Base-by-base conservation (phyloP, 2,329 filamentous ascomycete species). In the Ceratocystis huliohia region DNA sequence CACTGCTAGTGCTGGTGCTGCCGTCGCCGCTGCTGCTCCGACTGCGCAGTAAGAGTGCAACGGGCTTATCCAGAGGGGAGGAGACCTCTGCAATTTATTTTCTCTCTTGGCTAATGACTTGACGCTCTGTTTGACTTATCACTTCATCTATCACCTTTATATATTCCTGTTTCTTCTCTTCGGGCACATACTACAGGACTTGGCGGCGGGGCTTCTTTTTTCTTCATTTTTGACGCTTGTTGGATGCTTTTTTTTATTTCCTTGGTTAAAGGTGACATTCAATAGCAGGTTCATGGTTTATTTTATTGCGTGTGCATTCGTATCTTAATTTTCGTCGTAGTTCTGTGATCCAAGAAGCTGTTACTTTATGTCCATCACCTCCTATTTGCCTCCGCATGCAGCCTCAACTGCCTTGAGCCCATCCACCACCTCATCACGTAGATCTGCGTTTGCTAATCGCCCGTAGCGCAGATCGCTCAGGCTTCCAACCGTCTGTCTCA, bases 401-500 rank as follows among this genome's bases (percentile, higher is more conserved):
- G 57, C 41, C 22, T 66, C 64, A 44, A 91, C 78, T 69, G 81
- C 80, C 69, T 79, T 77, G 45, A 94, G 77, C 5, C 86, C 86
- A 61, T 86, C 82, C 20, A 91, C 76, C 37, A 90, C 82, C 70
- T 91, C 86, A 61, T 84, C 80, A 30, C 79, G 80, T 41, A 92
- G 76, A 68, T 84, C 80, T 25, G 80, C 74, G 69, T 88, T 88
- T 45, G 83, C 80, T 67, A 94, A 82, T 66, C 85, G 86, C 46
- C 91, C 91, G 72, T 94, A 93, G 59, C 89, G 85, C 66, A 96
- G 79, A 75, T 95, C 89, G 74, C 90, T 95, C 73, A 96, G 77
- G 61, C 83, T 84, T 41, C 87, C 87, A 17, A 94, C 82, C 0
- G 82, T 86, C 66, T 84, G 80, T 69, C 81, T 81, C 64, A 94